Conservation (phyloP, 805 yeast genomes). For the Zygoascus ofunaensis region DNA sequence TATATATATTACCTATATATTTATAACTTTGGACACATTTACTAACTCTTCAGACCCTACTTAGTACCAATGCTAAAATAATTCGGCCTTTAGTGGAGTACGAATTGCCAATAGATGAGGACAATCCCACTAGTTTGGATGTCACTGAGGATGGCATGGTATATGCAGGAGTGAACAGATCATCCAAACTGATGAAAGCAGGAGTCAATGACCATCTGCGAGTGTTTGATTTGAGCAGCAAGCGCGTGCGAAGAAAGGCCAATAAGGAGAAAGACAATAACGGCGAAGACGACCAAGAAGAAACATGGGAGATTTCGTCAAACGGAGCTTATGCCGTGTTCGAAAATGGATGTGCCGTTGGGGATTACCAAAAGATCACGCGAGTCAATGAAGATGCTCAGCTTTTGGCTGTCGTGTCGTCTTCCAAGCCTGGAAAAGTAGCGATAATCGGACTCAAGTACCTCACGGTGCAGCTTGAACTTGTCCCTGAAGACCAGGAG, state of each 20-base stretch:
- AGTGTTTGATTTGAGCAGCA: conserved; percentile 33
- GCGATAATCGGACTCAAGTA: conserved; percentile 51
- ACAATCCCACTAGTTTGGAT: conserved; percentile 81
- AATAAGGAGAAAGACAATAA: neutral
- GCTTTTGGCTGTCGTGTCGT: conserved; percentile 60
- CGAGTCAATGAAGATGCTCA: conserved; percentile 49
- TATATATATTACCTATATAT: too few relatives aligned
- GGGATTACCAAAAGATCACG: conserved; percentile 51
- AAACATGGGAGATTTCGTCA: neutral
- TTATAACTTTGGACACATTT: too few relatives aligned
- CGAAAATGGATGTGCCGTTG: conserved; percentile 27
- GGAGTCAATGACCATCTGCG: conserved; percentile 65
- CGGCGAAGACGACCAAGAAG: neutral
- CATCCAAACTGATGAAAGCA: conserved; percentile 45
- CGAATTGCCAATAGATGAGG: conserved; percentile 39
- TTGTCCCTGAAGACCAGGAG: conserved; percentile 20
- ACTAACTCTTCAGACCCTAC: neutral
- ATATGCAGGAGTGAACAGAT: conserved; percentile 70
- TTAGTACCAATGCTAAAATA: neutral
- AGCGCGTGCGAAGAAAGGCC: conserved; percentile 1
- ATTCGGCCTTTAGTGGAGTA: neutral
- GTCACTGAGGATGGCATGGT: conserved; percentile 40
- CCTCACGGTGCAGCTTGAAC: conserved; percentile 33
- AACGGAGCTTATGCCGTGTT: conserved; percentile 40
- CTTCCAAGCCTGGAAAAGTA: conserved; percentile 53